These are phyloP conservation scores for Neonectria ditissima DNA, from an alignment of 2,329 filamentous ascomycete genomes.

Conservation along the genomic window DNA sequence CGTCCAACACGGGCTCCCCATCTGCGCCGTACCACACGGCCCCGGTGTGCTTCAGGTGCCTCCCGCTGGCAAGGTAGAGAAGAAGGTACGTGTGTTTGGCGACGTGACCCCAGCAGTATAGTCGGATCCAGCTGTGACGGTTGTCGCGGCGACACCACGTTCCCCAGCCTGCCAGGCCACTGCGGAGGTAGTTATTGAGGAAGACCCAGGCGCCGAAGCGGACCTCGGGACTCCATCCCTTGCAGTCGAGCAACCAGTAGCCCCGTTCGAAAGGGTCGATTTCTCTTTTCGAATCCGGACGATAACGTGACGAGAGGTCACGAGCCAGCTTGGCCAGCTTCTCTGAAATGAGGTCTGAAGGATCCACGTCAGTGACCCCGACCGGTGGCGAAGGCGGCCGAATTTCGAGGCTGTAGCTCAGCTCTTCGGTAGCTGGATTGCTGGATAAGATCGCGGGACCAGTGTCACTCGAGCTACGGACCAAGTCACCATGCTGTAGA, in stretches of 20 bases:
- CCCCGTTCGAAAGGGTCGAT: constrained; percentile 75
- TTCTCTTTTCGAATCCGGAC: constrained; percentile 52
- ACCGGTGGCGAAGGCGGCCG: constrained; percentile 65
- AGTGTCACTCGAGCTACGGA: constrained; percentile 48
- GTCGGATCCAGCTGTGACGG: constrained; percentile 62
- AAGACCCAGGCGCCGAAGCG: constrained; percentile 71
- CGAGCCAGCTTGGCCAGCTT: constrained; percentile 65
- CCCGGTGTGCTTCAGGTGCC: constrained; percentile 68
- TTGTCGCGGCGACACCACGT: constrained; percentile 65
- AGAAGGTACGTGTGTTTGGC: constrained; percentile 80
- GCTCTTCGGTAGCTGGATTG: constrained; percentile 27
- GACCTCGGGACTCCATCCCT: constrained; percentile 61
- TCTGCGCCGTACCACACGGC: constrained; percentile 75
- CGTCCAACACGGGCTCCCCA: constrained; percentile 63
- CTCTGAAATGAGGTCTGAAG: constrained; percentile 66
- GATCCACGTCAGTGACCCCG: constrained; percentile 58
- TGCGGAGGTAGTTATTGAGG: constrained; percentile 69
- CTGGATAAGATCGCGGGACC: constrained; percentile 35
- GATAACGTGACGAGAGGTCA: constrained; percentile 65
- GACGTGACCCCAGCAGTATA: constrained; percentile 84
- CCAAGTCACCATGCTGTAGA: constrained; percentile 33
- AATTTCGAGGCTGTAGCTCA: constrained; percentile 60
- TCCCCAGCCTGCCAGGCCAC: constrained; percentile 74
- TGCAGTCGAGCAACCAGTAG: constrained; percentile 77
- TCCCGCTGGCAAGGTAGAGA: constrained; percentile 77